Conservation (phyloP, 441 rosid genomes). For the Populus hybrid region DNA sequence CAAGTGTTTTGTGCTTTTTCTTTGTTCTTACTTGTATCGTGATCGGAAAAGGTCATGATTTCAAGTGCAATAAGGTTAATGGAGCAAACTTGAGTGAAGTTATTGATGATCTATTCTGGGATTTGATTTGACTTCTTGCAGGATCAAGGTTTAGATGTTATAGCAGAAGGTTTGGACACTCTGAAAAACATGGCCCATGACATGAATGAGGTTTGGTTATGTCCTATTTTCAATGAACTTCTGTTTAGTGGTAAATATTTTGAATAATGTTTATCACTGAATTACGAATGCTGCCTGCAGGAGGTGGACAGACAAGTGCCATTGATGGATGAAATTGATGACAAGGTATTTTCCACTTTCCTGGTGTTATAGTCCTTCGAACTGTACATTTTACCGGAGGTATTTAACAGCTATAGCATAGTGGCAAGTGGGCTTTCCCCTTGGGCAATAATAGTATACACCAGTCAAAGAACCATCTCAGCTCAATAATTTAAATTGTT, state of each 20-base stretch:
- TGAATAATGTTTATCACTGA: not conserved
- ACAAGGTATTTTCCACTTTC: constrained; percentile 47
- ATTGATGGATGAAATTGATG: constrained; percentile 91
- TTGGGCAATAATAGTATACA: no score
- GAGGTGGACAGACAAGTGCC: constrained; percentile 91
- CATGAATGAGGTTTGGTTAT: constrained; percentile 79
- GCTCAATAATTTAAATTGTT: no score
- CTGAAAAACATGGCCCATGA: constrained; percentile 88
- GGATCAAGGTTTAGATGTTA: constrained; percentile 94
- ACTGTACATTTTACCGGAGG: no score
- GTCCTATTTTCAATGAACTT: not conserved
- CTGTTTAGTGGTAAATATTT: not conserved
- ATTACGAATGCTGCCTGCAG: constrained; percentile 34
- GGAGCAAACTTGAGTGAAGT: not conserved
- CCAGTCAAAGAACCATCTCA: no score
- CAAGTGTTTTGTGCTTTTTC: constrained; percentile 17
- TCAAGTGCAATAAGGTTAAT: not conserved
- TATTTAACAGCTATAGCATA: no score
- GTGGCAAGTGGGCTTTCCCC: no score
- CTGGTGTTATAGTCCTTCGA: not conserved
- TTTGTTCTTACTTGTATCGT: not conserved
- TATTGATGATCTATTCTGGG: not conserved
- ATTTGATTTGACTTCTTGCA: constrained; percentile 25
- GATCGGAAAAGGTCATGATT: not conserved
- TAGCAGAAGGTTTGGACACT: constrained; percentile 86